Conservation (phyloP, 345 rosid species). For the Sapria himalayana region DNA sequence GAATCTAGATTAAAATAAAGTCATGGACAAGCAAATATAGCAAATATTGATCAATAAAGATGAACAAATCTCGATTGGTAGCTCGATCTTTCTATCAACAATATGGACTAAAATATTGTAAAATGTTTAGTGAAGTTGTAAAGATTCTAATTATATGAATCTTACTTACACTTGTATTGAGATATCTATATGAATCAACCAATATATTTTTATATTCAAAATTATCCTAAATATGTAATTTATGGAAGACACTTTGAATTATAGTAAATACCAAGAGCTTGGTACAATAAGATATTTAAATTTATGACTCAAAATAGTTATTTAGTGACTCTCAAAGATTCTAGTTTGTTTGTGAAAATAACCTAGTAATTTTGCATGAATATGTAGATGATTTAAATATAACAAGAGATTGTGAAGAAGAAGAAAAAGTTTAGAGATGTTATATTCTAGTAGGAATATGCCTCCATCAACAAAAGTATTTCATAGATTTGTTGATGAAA, state of each 20-base stretch:
- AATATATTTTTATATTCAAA: background rate
- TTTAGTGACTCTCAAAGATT: slow-evolving; percentile 1
- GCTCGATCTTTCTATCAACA: no score
- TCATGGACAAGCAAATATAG: background rate
- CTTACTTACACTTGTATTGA: background rate
- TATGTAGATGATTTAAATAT: slow-evolving; percentile 2
- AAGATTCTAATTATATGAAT: background rate
- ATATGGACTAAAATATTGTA: no score
- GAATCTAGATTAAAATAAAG: background rate
- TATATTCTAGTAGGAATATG: no score
- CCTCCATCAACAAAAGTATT: no score
- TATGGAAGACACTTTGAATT: slow-evolving; percentile 1
- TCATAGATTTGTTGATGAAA: no score
- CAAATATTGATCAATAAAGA: no score
- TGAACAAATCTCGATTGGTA: background rate
- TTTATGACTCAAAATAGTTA: slow-evolving; percentile 3
- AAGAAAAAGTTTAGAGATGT: no score
- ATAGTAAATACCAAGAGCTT: slow-evolving; percentile 1
- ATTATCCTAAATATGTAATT: background rate
- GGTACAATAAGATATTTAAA: slow-evolving; percentile 6
- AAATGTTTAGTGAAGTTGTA: no score
- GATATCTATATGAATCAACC: background rate
- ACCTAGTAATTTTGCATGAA: background rate
- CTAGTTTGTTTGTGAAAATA: slow-evolving; percentile 1
- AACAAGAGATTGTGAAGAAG: slow-evolving; percentile 4